Conservation (phyloP, 2,329 filamentous ascomycete genomes). For the Claviceps spartinae region DNA sequence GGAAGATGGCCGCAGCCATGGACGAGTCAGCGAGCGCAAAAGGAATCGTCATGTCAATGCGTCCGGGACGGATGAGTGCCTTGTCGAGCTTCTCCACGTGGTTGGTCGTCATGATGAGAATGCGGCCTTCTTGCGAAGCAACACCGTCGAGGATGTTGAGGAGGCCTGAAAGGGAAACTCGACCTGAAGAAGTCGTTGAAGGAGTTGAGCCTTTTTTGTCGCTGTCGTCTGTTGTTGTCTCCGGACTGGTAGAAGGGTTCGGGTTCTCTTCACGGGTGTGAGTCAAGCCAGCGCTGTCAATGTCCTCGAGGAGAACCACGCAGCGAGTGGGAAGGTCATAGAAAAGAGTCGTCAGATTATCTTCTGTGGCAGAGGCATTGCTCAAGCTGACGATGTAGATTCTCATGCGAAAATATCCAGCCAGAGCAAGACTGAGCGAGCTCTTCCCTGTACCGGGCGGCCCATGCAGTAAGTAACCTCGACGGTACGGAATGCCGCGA, state of each 20-base stretch:
- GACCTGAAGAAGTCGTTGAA: constrained; percentile 9
- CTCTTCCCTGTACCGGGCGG: constrained; percentile 73
- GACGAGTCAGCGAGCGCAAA: constrained; percentile 39
- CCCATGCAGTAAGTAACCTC: constrained; percentile 71
- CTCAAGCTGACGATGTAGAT: constrained; percentile 62
- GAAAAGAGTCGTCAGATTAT: constrained; percentile 51
- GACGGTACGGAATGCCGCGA: constrained; percentile 71
- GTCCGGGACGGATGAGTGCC: constrained; percentile 48
- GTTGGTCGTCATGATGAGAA: constrained; percentile 54
- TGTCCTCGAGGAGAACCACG: constrained; percentile 63
- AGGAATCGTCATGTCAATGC: constrained; percentile 45
- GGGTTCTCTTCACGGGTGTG: constrained; percentile 34
- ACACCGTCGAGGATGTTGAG: constrained; percentile 72
- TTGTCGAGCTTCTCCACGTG: constrained; percentile 47
- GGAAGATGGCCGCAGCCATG: constrained; percentile 43
- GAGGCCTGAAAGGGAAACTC: constrained; percentile 59
- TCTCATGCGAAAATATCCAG: constrained; percentile 54
- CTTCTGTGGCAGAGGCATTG: constrained; percentile 48
- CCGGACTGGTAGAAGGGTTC: constrained; percentile 1
- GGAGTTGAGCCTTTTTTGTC: not conserved
- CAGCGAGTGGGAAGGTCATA: constrained; percentile 53
- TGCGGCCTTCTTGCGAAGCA: constrained; percentile 47
- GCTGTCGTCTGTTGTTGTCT: constrained; percentile 6
- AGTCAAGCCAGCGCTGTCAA: constrained; percentile 59
- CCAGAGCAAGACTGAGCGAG: constrained; percentile 55